These are phyloP conservation scores for Cymbopogon citratus DNA, from an alignment of 176 grass and related monocot species.

Conservation along the genomic window DNA sequence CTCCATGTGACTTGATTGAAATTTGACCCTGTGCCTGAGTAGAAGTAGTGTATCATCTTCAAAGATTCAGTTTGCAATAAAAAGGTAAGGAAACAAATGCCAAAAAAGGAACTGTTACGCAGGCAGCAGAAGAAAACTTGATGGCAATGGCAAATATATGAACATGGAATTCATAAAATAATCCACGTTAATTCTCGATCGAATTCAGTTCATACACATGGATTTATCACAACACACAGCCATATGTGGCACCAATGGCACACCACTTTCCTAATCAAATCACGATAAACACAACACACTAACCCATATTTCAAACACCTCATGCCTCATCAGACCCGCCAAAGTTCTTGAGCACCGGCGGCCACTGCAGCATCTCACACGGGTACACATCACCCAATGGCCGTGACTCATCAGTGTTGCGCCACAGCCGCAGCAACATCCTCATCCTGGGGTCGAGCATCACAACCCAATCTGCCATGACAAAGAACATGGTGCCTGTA, in stretches of 20 bases:
- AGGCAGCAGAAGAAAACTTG: too few relatives aligned
- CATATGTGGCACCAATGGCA: not conserved
- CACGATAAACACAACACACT: not conserved
- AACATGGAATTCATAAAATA: not conserved
- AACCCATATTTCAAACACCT: not conserved
- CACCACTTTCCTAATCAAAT: not conserved
- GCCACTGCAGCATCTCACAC: slow-evolving; percentile 57
- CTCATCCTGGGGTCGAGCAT: slow-evolving; percentile 9
- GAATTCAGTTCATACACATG: not conserved
- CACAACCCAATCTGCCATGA: slow-evolving; percentile 57
- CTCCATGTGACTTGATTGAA: slow-evolving; percentile 57
- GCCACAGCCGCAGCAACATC: slow-evolving; percentile 40
- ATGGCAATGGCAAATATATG: not conserved
- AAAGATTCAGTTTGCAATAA: not conserved
- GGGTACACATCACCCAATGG: slow-evolving; percentile 40
- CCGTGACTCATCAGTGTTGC: slow-evolving; percentile 8
- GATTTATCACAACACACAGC: not conserved
- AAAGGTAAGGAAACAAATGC: not conserved
- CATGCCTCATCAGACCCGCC: not conserved
- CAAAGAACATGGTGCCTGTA: slow-evolving; percentile 33
- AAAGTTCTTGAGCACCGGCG: slow-evolving; percentile 20
- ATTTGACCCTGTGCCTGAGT: too few relatives aligned
- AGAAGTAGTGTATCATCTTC: not conserved
- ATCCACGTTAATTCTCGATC: not conserved
- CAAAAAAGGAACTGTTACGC: not conserved